A percentile compares a stretch with the other conserved stretches of the same genome.
These are phyloP conservation scores for Fusarium sp. DNA, from an alignment of 2,329 filamentous ascomycete species.

Conservation along the genomic window DNA sequence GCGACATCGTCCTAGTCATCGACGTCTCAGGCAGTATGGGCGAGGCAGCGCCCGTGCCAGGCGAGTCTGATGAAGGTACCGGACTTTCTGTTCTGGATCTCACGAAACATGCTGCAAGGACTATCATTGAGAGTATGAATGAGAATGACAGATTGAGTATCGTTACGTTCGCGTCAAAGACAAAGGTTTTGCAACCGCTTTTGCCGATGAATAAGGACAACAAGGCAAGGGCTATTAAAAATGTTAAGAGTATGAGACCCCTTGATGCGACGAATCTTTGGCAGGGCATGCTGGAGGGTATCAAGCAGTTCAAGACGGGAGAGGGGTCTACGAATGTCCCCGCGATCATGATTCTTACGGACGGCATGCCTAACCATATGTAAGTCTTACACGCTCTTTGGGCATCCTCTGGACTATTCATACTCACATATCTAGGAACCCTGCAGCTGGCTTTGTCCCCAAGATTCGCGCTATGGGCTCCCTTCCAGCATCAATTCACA, in stretches of 20 bases:
- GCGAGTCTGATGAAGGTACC: conserved; percentile 57
- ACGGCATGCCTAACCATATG: conserved; percentile 66
- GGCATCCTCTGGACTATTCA: no score
- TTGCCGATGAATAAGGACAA: conserved; percentile 58
- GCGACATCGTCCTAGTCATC: conserved; percentile 71
- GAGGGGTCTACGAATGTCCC: conserved; percentile 54
- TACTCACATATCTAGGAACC: conserved; percentile 51
- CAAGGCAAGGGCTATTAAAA: conserved; percentile 56
- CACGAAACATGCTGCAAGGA: conserved; percentile 68
- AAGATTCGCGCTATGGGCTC: conserved; percentile 59
- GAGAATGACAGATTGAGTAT: conserved; percentile 67
- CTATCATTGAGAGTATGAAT: conserved; percentile 67
- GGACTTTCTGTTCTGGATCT: conserved; percentile 68
- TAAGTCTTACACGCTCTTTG: conserved; percentile 24
- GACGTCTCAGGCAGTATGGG: conserved; percentile 70
- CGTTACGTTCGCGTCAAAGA: conserved; percentile 62
- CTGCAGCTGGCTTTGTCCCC: conserved; percentile 63
- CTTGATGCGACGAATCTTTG: conserved; percentile 65
- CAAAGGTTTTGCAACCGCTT: conserved; percentile 59
- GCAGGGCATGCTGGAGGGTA: conserved; percentile 64
- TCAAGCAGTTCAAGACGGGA: conserved; percentile 58
- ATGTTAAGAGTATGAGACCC: conserved; percentile 57
- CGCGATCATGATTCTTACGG: conserved; percentile 65
- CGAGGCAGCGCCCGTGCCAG: conserved; percentile 58
- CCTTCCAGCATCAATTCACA: conserved; percentile 57